Conservation (phyloP, 352 stramenopile genomes). For the Phytopythium oedochilum region DNA sequence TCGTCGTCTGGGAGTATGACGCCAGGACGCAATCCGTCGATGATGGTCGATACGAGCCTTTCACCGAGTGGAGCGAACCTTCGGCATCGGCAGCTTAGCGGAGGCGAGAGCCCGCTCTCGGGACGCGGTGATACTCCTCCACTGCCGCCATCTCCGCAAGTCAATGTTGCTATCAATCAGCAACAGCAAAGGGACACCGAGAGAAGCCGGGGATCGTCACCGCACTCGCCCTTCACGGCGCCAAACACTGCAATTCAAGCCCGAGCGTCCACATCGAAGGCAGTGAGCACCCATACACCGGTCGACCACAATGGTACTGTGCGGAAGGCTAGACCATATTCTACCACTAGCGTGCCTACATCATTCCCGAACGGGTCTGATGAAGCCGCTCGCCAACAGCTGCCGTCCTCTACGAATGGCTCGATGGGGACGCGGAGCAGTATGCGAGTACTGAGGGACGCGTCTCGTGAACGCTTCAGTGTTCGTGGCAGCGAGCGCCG, state of each 20-base stretch:
- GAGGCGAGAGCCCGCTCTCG: slow-evolving; percentile 16
- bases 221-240: background rate
- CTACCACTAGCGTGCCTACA: background rate
- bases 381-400: background rate
- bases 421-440: background rate
- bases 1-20: background rate
- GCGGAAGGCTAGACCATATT: background rate
- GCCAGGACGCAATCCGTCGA: slow-evolving; percentile 24
- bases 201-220: background rate
- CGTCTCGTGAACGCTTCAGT: background rate
- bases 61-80: slow-evolving; percentile 8
- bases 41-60: slow-evolving; percentile 22
- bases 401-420: background rate
- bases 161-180: background rate
- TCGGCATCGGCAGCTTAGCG: slow-evolving; percentile 8
- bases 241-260: background rate
- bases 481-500: background rate
- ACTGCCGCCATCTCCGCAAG: slow-evolving; percentile 21
- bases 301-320: background rate
- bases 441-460: background rate
- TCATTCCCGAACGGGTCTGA: background rate
- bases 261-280: background rate
- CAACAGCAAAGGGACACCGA: background rate
- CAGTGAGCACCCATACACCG: background rate
- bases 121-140: slow-evolving; percentile 23